Evolutionary conservation across 768 basidiomycete species (phyloP), one percentile per base, ranked within the genome.

Genomic region (Collybia sordida): DNA sequence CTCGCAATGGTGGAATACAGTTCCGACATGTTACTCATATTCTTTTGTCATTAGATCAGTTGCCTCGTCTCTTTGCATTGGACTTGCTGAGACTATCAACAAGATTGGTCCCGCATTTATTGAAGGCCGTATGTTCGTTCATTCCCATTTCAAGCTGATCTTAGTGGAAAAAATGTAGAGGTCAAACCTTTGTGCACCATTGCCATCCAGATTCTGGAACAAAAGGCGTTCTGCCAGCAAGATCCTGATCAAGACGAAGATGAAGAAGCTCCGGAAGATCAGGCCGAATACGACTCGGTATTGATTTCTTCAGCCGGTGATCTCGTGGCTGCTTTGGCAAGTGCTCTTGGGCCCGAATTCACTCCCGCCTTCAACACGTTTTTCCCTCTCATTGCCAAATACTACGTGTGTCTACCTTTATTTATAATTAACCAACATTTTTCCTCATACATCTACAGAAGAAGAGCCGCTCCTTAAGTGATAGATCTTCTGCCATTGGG

Each of bases 261-360:
- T 3, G 90, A 90, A 21, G 90, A 91, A 59, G 88, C 86, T 21
- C 87, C 86, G 6, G 90, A 92, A 64, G 91, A 92, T 55, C 87
- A 89, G 61, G 94, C 95, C 1, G 97, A 99, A 72, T 96, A 93
- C 65, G 97, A 99, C 65, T 91, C 95, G 3, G 90, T 97, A 47
- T 79, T 99, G 50, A 90, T 98, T 63, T 90, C 91, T 22, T 86
- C 94, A 21, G 96, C 96, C 22, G 89, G 88, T 36, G 97, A 99
- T 64, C 86, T 99, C 47, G 94, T 98, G 51, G 85, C 93, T 47
- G 80, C 92, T 1, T 73, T 99, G 55, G 92, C 95, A 25, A 83
- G 81, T 51, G 88, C 84, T 6, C 80, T 96, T n/a, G 94, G 94
- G 4, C 54, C 79, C 18, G 90, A 90, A 66, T 99, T 98, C 61